These are phyloP conservation scores for Litsea cubeba DNA, from an alignment of 164 flowering plant genomes.

Conservation along the genomic window DNA sequence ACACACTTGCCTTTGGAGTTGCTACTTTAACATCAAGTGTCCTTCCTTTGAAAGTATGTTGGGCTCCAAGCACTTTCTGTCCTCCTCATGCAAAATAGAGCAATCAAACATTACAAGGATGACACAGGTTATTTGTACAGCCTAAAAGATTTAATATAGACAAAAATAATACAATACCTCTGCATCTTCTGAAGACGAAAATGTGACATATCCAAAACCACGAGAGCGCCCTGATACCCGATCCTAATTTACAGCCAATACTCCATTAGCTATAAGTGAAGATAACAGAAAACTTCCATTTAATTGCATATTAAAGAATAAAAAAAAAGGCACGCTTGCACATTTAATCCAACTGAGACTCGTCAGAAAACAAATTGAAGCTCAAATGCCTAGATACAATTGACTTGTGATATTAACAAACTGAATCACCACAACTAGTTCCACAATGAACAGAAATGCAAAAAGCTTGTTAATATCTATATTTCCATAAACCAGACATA, in stretches of 20 bases:
- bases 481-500: too few relatives aligned
- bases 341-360: neutral
- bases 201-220: conserved; percentile 24
- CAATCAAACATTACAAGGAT: neutral
- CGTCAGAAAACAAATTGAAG: neutral
- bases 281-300: neutral
- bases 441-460: neutral
- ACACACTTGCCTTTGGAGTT: conserved; percentile 19
- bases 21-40: conserved; percentile 23
- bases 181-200: conserved; percentile 21
- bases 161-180: conserved; percentile 3
- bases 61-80: conserved; percentile 17
- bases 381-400: neutral
- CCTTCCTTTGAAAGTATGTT: conserved; percentile 18
- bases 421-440: neutral
- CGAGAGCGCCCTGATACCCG: conserved; percentile 21
- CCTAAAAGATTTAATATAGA: neutral
- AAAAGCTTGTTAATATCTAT: neutral
- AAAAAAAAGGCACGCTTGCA: conserved; percentile 4
- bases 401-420: neutral
- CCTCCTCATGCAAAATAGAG: neutral
- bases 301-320: neutral
- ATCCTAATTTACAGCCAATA: conserved; percentile 12
- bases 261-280: conserved; percentile 2
- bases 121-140: neutral